These are phyloP conservation scores for Boletus edulis DNA, from an alignment of 768 basidiomycete species.

Conservation along the genomic window DNA sequence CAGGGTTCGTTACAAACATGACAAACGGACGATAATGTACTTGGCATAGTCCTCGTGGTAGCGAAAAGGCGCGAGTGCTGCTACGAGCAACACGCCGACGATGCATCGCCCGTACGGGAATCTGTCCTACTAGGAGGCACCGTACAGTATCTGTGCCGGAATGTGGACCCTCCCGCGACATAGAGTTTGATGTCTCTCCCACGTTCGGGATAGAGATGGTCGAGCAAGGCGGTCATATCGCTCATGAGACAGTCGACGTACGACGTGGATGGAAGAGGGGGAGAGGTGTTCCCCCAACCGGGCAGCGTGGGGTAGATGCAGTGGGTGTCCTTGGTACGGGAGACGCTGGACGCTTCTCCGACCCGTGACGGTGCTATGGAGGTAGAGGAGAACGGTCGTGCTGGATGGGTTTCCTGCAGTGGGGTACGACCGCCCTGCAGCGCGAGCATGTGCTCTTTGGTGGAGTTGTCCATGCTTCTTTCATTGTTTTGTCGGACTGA, in stretches of 20 bases:
- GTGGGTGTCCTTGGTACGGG: conserved; percentile 40
- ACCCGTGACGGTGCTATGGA: conserved; percentile 53
- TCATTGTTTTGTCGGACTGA: no score
- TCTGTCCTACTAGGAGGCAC: conserved; percentile 45
- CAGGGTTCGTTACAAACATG: conserved; percentile 40
- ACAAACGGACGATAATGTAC: conserved; percentile 41
- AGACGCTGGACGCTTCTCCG: conserved; percentile 39
- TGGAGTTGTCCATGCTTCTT: neutral
- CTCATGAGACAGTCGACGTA: conserved; percentile 42
- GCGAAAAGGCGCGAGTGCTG: conserved; percentile 45
- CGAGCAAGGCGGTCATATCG: conserved; percentile 46
- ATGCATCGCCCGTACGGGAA: conserved; percentile 53
- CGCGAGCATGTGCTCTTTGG: conserved; percentile 17
- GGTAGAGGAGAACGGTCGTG: conserved; percentile 46
- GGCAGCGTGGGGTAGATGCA: conserved; percentile 52
- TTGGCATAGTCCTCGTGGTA: conserved; percentile 45
- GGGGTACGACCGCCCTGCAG: conserved; percentile 40
- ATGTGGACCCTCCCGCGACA: conserved; percentile 50
- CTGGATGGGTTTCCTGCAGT: conserved; percentile 50
- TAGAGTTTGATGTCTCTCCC: conserved; percentile 42
- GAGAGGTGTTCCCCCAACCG: conserved; percentile 57
- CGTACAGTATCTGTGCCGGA: conserved; percentile 56
- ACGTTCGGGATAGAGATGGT: conserved; percentile 48
- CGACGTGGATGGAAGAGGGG: conserved; percentile 30
- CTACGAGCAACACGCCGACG: conserved; percentile 46